Percentiles rank a stretch among this genome's conserved stretches.
Conservation (phyloP, 2,329 filamentous ascomycete genomes). For the Dactylella cylindrospora region DNA sequence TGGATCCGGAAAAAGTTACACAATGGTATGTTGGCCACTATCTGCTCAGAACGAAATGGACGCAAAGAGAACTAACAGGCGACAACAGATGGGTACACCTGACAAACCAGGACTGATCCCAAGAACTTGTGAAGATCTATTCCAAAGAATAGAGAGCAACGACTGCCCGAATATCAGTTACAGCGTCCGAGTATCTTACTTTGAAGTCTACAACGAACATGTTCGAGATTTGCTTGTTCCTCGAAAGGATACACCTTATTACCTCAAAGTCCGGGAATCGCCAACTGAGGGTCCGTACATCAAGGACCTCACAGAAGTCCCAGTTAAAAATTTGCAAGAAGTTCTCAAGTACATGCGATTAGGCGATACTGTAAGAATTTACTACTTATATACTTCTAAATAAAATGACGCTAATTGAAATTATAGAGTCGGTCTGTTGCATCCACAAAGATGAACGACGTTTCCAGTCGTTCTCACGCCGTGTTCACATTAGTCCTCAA, state of each 20-base stretch:
- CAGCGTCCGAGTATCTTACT: constrained; percentile 96
- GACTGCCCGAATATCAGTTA: constrained; percentile 91
- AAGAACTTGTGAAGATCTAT: constrained; percentile 91
- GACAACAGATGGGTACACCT: constrained; percentile 86
- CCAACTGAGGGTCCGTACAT: constrained; percentile 94
- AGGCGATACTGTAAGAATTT: constrained; percentile 64
- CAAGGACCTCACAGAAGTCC: constrained; percentile 91
- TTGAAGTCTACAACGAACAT: constrained; percentile 99
- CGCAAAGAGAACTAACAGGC: too few species aligned
- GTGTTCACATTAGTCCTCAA: constrained; percentile 98
- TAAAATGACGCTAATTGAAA: constrained; percentile 26
- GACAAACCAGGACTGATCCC: constrained; percentile 90
- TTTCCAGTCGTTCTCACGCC: constrained; percentile 90
- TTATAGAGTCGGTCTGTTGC: constrained; percentile 75
- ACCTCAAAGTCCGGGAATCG: constrained; percentile 95
- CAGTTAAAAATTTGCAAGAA: constrained; percentile 81
- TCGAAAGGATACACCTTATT: constrained; percentile 75
- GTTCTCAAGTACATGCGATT: constrained; percentile 87
- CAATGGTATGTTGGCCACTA: too few species aligned
- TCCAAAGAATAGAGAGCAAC: constrained; percentile 83
- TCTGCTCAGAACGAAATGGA: too few species aligned
- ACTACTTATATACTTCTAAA: not conserved
- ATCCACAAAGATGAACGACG: constrained; percentile 99
- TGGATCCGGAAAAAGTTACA: constrained; percentile 96
- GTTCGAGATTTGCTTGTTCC: constrained; percentile 89